Conservation (phyloP, 805 yeast genomes). For the Maudiozyma serrabonitensis region DNA sequence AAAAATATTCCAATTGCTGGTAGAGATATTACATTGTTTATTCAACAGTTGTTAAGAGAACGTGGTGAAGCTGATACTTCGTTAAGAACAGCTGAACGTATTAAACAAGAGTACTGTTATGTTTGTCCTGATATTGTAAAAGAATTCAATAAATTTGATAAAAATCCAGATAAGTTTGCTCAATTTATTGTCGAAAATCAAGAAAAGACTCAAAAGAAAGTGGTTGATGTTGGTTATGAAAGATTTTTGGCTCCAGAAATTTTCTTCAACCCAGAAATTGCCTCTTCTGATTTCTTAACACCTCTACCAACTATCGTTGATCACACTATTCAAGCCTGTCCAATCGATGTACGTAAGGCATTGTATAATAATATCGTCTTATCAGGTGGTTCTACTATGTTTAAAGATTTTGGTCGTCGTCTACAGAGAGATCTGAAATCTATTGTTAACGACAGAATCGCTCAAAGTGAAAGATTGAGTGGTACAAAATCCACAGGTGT, state of each 20-base stretch:
- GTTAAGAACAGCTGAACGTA: slow-evolving; percentile 89
- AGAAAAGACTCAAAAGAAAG: slow-evolving; percentile 47
- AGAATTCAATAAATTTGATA: slow-evolving; percentile 90
- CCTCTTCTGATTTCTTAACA: slow-evolving; percentile 86
- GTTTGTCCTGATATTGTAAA: slow-evolving; percentile 97
- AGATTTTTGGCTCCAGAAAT: slow-evolving; percentile 98
- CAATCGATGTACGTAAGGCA: slow-evolving; percentile 96
- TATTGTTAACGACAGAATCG: slow-evolving; percentile 82
- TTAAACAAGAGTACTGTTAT: slow-evolving; percentile 93
- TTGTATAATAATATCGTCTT: slow-evolving; percentile 90
- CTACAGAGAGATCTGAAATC: slow-evolving; percentile 87
- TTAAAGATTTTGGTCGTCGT: slow-evolving; percentile 95
- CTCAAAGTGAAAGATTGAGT: slow-evolving; percentile 65
- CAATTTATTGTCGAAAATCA: slow-evolving; percentile 83
- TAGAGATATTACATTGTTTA: slow-evolving; percentile 89
- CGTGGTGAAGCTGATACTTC: slow-evolving; percentile 94
- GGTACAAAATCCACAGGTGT: slow-evolving; percentile 82
- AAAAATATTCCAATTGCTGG: slow-evolving; percentile 98
- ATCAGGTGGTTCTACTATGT: slow-evolving; percentile 98
- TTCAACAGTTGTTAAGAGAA: slow-evolving; percentile 88
- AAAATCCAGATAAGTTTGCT: slow-evolving; percentile 88
- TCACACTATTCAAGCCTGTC: slow-evolving; percentile 87
- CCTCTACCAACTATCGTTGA: slow-evolving; percentile 96
- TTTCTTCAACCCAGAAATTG: slow-evolving; percentile 95
- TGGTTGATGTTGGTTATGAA: slow-evolving; percentile 94